These are phyloP conservation scores for Laguncularia racemosa DNA, from an alignment of 345 rosid species.

Conservation along the genomic window DNA sequence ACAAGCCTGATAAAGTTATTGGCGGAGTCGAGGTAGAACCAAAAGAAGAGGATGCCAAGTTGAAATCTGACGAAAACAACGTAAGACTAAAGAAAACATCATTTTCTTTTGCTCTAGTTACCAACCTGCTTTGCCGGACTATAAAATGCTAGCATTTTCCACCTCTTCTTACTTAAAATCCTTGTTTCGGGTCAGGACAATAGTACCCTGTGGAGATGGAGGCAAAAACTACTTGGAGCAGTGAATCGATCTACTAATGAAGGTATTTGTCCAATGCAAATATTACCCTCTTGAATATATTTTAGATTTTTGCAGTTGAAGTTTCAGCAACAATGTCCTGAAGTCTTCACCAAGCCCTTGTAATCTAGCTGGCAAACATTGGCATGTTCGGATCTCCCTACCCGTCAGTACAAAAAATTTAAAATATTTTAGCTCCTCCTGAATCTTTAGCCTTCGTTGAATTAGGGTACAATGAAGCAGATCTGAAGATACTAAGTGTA, in stretches of 20 bases:
- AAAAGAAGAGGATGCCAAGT: conserved; percentile 3
- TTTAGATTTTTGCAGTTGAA: too few species aligned
- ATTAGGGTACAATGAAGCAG: conserved; percentile 18
- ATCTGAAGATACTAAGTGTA: conserved; percentile 19
- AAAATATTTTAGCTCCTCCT: too few species aligned
- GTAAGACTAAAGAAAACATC: too few species aligned
- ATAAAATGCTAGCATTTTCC: too few species aligned
- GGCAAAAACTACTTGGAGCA: conserved; percentile 22
- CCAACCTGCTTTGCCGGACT: conserved; percentile 6
- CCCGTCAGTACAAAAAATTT: too few species aligned
- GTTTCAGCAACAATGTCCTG: too few species aligned
- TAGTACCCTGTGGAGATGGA: conserved; percentile 24
- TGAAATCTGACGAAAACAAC: background rate
- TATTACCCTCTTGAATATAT: background rate
- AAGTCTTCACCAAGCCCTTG: too few species aligned
- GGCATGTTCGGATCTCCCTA: too few species aligned
- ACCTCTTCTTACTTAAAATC: background rate
- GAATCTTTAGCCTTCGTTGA: background rate
- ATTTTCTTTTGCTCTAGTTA: background rate
- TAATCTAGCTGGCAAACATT: too few species aligned
- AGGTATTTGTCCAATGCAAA: background rate
- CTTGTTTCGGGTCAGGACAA: conserved; percentile 10
- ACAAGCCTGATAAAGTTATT: background rate
- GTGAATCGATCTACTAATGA: conserved; percentile 14
- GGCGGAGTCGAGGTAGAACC: background rate